Evolutionary conservation across 108 stramenopile species (phyloP), one percentile per base, ranked within the genome.

Genomic region (Conticribra guillardii): DNA sequence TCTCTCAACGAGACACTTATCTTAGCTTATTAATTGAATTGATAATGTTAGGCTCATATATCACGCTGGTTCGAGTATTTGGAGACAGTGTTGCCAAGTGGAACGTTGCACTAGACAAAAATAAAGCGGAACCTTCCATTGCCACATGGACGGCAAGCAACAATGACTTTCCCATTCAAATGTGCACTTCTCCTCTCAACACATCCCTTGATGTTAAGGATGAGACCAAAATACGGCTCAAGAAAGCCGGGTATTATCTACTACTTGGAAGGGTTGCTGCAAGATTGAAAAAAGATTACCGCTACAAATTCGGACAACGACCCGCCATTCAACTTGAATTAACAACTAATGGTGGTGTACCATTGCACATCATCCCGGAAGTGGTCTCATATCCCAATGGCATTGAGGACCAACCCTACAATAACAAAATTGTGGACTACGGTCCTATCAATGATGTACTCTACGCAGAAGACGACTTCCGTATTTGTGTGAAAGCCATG

Each of bases 161-260:
- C 15, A 63, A 62, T 52, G 61, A 64, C 60, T 71, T 62, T 14
- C 22, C 59, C 62, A n/a, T 5, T 33, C 18, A 4, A 47, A 47
- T 2, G 4, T 18, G 19, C 19, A 58, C 58, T 60, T 31, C 66
- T 22, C 51, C 26, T 19, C 3, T 45, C 2, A 26, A n/a, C n/a
- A n/a, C 32, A 28, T 56, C 50, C 21, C 71, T 72, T 24, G 52
- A 72, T 29, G 26, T 15, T 1, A 49, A 53, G 4, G 71, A 64
- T 45, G 62, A 27, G 26, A 72, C 71, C 2, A 64, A 52, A 51
- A 64, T 72, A 28, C 63, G 71, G 8, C 65, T 72, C 53, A 52
- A 29, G 21, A 72, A 72, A 52, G 50, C 61, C 7, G 71, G 71
- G 7, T 54, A 64, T 32, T 72, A 72, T 33, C 24, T 72, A 9